Evolutionary conservation across 176 grass and related monocot genomes (phyloP), one percentile per base, ranked within the genome.

Genomic region (Pontederia paniculata): DNA sequence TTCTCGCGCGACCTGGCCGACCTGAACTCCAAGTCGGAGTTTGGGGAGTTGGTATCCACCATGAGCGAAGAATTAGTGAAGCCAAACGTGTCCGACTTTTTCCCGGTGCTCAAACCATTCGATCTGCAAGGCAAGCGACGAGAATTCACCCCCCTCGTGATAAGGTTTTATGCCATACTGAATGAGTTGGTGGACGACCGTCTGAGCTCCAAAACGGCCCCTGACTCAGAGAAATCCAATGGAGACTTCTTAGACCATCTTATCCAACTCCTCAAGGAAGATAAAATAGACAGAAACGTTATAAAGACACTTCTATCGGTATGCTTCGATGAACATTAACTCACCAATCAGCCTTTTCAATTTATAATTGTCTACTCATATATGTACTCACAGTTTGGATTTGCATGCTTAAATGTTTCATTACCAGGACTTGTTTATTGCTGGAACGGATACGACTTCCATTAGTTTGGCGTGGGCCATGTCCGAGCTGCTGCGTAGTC

Each of bases 391-490:
- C 5, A 53, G 45, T 20, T 52, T 31, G 12, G 7, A 37, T 37
- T 37, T 37, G 28, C 28, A 37, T 37, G 3, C 28, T 37, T 6
- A 37, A 37, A 37, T 1, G 21, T 17, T 45, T 18, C 9, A 70
- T 2, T 10, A 31, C 45, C 7, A 64, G 57, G 78, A 74, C 21
- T 42, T 88, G 6, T 81, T 82, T 13, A 13, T 8, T 0, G 77
- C 79, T 4, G 88, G 79, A 25, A 80, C 72, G 1, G 79, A 80
- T 23, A 83, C 82, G 44, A 83, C 62, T 48, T 67, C 79, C 10
- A 63, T 83, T 66, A 62, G 63, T n/a, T 60, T 84, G 23, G 73
- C 88, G 58, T 94, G 83, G 83, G 63, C 70, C 50, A 93, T 86
- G 79, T 61, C 73, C 0, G 80, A 94, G 73, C 83, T 94, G 28